Conservation (phyloP, 306 rosid species). For the Corylus americana region DNA sequence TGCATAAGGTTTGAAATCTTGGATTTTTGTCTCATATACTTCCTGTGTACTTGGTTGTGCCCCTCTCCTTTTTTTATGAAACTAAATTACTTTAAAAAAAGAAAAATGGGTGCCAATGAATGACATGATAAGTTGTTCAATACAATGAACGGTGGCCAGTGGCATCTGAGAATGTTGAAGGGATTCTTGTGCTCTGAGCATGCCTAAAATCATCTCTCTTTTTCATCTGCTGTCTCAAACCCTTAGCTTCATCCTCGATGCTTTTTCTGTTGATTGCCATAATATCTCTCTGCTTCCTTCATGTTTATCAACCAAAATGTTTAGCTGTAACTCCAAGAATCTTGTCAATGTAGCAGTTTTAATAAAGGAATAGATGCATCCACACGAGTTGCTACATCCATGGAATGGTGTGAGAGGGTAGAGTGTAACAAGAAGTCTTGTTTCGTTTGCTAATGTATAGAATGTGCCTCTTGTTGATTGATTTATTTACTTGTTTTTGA, state of each 20-base stretch:
- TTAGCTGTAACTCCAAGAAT: background rate
- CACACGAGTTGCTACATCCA: background rate
- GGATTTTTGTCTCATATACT: too few species aligned
- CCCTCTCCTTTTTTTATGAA: too few species aligned
- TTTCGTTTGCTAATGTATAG: background rate
- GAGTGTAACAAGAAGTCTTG: background rate
- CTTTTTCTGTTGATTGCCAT: background rate
- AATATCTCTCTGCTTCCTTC: background rate
- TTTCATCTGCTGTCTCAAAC: background rate
- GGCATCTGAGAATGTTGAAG: background rate
- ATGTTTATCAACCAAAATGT: background rate
- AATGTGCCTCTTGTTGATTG: background rate
- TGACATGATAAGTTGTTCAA: background rate
- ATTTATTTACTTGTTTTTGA: slow-evolving; percentile 2
- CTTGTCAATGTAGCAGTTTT: background rate
- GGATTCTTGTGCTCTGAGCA: background rate
- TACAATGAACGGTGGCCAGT: background rate
- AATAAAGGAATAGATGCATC: background rate
- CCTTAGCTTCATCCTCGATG: background rate
- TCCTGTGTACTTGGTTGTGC: too few species aligned
- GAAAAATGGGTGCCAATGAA: background rate
- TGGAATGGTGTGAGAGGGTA: background rate
- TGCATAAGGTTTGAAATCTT: background rate
- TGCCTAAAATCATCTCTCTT: too few species aligned
- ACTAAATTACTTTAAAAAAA: too few species aligned